Conservation (phyloP, 306 rosid species). For the Trifolium pratense region DNA sequence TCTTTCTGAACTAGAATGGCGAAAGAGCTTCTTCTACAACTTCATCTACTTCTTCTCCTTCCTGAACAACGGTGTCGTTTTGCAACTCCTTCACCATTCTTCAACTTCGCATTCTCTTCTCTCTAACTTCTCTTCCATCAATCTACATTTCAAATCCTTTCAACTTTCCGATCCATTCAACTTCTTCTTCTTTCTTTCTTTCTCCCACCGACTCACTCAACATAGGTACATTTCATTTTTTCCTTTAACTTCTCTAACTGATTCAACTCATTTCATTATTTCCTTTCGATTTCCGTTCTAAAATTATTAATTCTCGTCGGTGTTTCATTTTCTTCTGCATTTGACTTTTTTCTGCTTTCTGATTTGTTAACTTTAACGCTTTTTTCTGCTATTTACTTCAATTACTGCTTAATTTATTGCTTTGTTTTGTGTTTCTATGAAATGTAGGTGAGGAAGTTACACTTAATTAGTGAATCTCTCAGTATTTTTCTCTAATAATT, state of each 20-base stretch:
- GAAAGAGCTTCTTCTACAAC: conserved; percentile 72
- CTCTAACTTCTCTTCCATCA: conserved; percentile 28
- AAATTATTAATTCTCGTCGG: conserved; percentile 13
- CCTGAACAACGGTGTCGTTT: conserved; percentile 66
- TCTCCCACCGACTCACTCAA: conserved; percentile 36
- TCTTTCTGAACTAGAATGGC: conserved; percentile 57
- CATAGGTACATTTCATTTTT: conserved; percentile 40
- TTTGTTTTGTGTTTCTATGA: conserved; percentile 27
- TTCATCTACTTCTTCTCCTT: conserved; percentile 64
- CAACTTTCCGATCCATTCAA: conserved; percentile 49
- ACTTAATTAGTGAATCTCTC: conserved; percentile 28
- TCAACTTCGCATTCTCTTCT: conserved; percentile 42
- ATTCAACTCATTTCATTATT: conserved; percentile 13
- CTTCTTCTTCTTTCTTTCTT: conserved; percentile 25
- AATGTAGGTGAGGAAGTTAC: conserved; percentile 40
- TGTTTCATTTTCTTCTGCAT: conserved; percentile 17
- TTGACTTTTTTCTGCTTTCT: conserved; percentile 7
- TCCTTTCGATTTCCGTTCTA: neutral
- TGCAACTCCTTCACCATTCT: conserved; percentile 39
- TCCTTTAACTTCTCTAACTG: conserved; percentile 9
- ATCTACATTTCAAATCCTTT: conserved; percentile 53
- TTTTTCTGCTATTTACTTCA: neutral
- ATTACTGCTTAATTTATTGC: conserved; percentile 29
- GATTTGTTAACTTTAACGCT: conserved; percentile 6
- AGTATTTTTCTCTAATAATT: neutral